phyloP scores from a whole-genome alignment of 805 yeast genomes.

The Candida michaelii region DNA sequence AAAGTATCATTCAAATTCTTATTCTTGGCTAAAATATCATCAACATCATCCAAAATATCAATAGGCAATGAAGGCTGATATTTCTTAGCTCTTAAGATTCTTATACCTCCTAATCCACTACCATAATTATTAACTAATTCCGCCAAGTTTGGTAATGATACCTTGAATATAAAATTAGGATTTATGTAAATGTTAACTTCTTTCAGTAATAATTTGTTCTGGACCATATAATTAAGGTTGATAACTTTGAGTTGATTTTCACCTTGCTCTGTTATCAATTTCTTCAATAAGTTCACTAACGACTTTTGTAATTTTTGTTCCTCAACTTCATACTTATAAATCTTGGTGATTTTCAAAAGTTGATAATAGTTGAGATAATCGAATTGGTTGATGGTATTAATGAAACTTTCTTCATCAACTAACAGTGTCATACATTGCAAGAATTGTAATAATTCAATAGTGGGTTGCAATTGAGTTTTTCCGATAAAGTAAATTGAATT shows the following conservation, averaged over 20 bases:
- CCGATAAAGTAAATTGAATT: constrained; percentile 65
- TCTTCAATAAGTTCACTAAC: constrained; percentile 27
- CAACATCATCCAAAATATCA: constrained; percentile 68
- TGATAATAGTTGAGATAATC: constrained; percentile 66
- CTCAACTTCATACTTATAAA: constrained; percentile 80
- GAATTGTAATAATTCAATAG: constrained; percentile 84
- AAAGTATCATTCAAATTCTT: constrained; percentile 33
- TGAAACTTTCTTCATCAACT: constrained; percentile 61
- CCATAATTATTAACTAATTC: constrained; percentile 80
- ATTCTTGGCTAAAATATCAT: constrained; percentile 48
- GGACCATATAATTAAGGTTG: constrained; percentile 40
- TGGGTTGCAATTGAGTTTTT: constrained; percentile 64
- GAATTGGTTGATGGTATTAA: constrained; percentile 52
- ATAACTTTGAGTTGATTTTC: constrained; percentile 29
- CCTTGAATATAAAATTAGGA: constrained; percentile 50
- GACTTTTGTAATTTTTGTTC: constrained; percentile 63
- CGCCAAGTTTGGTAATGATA: constrained; percentile 67
- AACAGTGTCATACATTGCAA: constrained; percentile 79
- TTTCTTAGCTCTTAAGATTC: constrained; percentile 50
- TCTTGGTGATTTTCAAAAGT: constrained; percentile 64
- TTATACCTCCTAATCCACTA: constrained; percentile 65
- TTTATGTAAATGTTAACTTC: constrained; percentile 50
- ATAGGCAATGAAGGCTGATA: constrained; percentile 75
- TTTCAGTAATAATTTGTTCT: constrained; percentile 37
- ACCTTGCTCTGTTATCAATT: constrained; percentile 37